These are phyloP conservation scores for Tillandsia fasciculata DNA, from an alignment of 176 grass and related monocot genomes.

Conservation along the genomic window DNA sequence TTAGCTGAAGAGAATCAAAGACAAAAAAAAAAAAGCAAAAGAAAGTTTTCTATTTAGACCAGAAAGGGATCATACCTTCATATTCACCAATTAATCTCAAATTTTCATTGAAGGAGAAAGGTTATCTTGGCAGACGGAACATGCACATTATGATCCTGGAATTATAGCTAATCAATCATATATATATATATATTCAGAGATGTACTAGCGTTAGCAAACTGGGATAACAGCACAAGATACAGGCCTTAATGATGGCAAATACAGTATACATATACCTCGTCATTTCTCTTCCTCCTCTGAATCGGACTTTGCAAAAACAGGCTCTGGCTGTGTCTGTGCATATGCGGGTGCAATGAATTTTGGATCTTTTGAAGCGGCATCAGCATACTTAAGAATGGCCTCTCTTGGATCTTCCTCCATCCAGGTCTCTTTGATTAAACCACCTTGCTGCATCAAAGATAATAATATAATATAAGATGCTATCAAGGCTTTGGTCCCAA, in stretches of 20 bases:
- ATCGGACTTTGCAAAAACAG: slow-evolving; percentile 77
- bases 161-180: not conserved
- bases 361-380: slow-evolving; percentile 81
- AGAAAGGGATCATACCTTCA: not conserved
- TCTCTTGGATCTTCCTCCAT: slow-evolving; percentile 99
- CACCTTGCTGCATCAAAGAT: slow-evolving; percentile 74
- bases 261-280: not conserved
- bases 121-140: not conserved
- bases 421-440: slow-evolving; percentile 94
- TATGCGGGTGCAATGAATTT: slow-evolving; percentile 91
- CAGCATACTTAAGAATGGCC: slow-evolving; percentile 92
- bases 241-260: not conserved
- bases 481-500: too few species aligned
- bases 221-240: not conserved
- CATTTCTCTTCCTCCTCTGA: slow-evolving; percentile 72
- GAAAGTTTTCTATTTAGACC: not conserved
- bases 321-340: slow-evolving; percentile 80
- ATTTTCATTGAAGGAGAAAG: not conserved
- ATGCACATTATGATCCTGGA: not conserved
- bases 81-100: not conserved
- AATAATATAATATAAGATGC: too few species aligned
- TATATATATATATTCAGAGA: not conserved
- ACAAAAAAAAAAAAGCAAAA: not conserved
- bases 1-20: too few species aligned
- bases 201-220: not conserved